A percentile compares a stretch with the other conserved stretches of the same genome.
These are phyloP conservation scores for Mortierella sp. DNA, from an alignment of 371 early-diverging fungal species.

Conservation along the genomic window DNA sequence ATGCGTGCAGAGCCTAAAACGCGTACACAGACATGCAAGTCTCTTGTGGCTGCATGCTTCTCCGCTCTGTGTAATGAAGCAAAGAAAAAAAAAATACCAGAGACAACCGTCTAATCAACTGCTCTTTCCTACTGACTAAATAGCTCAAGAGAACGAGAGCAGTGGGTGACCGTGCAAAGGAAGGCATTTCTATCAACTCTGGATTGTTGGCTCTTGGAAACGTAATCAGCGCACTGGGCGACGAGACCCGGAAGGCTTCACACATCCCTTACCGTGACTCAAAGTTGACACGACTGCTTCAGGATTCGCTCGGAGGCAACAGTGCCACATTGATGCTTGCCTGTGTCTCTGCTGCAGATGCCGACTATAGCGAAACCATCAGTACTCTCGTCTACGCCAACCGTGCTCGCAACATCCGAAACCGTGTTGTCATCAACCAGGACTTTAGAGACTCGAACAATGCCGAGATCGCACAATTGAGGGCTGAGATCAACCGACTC, in stretches of 20 bases:
- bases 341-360: slow-evolving; percentile 86
- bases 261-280: slow-evolving; percentile 97
- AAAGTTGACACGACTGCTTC: slow-evolving; percentile 98
- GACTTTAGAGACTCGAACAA: slow-evolving; percentile 67
- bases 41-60: too few relatives aligned
- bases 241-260: slow-evolving; percentile 72
- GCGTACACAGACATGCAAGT: background rate
- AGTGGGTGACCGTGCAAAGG: slow-evolving; percentile 93
- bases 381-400: slow-evolving; percentile 95
- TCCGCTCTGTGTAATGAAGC: background rate
- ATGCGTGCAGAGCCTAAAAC: background rate
- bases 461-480: slow-evolving; percentile 75
- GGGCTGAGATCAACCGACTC: slow-evolving; percentile 78
- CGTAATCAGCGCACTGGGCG: slow-evolving; percentile 97
- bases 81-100: background rate
- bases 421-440: slow-evolving; percentile 82
- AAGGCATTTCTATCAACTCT: slow-evolving; percentile 98
- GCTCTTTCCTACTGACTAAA: background rate
- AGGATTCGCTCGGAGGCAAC: slow-evolving; percentile 98
- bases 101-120: background rate
- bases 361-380: slow-evolving; percentile 88
- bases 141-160: slow-evolving; percentile 94
- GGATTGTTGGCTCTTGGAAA: slow-evolving; percentile 98
- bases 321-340: slow-evolving; percentile 92
- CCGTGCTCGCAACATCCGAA: slow-evolving; percentile 89